Percentiles rank a stretch among this genome's conserved stretches.
phyloP scores from a whole-genome alignment of 2,329 filamentous ascomycete genomes.

The Colletotrichum costaricense region DNA sequence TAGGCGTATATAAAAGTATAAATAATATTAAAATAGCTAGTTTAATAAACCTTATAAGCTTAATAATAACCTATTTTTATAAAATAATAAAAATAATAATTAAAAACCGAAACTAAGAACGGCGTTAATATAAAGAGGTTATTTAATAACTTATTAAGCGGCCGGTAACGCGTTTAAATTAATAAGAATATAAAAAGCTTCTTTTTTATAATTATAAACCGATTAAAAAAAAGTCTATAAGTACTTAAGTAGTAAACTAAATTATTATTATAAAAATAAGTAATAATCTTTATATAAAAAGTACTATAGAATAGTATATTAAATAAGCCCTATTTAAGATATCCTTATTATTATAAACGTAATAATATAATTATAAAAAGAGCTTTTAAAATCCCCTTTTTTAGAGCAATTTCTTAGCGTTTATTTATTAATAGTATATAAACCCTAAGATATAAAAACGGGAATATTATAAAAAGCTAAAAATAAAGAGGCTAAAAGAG shows the following conservation, averaged over 20 bases:
- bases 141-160: background rate
- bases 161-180: fast-evolving
- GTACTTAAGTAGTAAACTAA: background rate
- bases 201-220: background rate
- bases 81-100: too few relatives aligned
- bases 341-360: background rate
- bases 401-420: fast-evolving
- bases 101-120: too few relatives aligned
- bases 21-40: too few relatives aligned
- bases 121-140: fast-evolving
- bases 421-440: background rate
- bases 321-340: background rate
- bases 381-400: background rate
- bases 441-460: fast-evolving
- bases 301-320: background rate
- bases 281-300: background rate
- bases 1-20: too few relatives aligned
- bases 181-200: background rate
- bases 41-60: too few relatives aligned
- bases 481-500: background rate
- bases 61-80: too few relatives aligned
- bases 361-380: background rate
- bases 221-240: too few relatives aligned
- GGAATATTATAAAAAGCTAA: background rate
- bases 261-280: background rate